Evolutionary conservation across 805 yeast genomes (phyloP), one percentile per base, ranked within the genome.

Genomic region (Candida loeiensis): DNA sequence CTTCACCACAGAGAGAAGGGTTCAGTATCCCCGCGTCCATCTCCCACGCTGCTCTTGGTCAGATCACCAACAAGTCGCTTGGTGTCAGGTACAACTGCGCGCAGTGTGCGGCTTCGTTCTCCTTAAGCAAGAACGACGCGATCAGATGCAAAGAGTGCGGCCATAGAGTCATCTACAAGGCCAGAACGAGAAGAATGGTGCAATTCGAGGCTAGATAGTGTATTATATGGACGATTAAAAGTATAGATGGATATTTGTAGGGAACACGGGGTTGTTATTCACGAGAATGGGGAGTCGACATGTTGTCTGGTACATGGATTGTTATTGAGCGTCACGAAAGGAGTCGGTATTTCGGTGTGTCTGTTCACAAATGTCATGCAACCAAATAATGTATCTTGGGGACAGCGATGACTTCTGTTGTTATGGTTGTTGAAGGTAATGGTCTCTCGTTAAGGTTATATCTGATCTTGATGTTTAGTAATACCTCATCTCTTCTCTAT

Each of bases 101-200:
- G 32, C 93, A 88, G 71, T 93, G 99, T 68, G 95, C 97, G 6
- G 79, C 90, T 41, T 81, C 83, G 40, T 84, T 90, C 53, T 80
- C 95, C 2, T 77, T 93, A 51, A 82, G 88, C 39, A 88, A 91
- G 68, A 87, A 85, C 52, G 99, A 93, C 63, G 95, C 98, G 21
- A 95, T 93, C 49, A 85, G 98, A 71, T 93, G 99, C 71, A 90
- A 89, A 68, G 95, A 90, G 53, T 93, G 99, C 68, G 99, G 99
- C 48, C 98, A 93, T 71, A 84, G 99, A 70, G 97, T 93, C 45
- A 73, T 93, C 47, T 87, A 91, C 73, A 93, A 93, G 73, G 95
- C 96, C 46, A 84, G 99, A 73, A 91, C 98, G 36, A 86, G 90
- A 74, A 80, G 98, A 73, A 87, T 91, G 95, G 95, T 77, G 43